Evolutionary conservation across 106 monocot species (phyloP), one percentile per base, ranked within the genome.

Genomic region (Chionographis japonica): DNA sequence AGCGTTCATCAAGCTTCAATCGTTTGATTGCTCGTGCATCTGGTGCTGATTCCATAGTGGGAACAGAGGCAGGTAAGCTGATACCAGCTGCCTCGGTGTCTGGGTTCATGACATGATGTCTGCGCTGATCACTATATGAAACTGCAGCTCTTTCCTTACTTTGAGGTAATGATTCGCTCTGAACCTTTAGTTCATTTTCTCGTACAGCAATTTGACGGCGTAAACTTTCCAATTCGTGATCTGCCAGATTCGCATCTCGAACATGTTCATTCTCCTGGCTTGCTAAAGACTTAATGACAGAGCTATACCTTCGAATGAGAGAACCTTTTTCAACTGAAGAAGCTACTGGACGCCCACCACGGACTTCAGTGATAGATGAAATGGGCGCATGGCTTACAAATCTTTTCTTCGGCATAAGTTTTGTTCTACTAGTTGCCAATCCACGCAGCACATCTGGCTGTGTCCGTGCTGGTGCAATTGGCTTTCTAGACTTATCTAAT

Each of bases 101-200:
- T 42, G 20, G 16, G 13, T 78, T 62, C 60, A 54, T 18, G 8
- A 19, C 12, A 18, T 60, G 56, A 68, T 65, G 16, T 39, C 52
- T 65, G 40, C 6, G 3, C 27, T 65, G 67, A 64, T 38, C 18
- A 39, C 37, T 37, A 74, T 16, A 4, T 38, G 62, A 62, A 40
- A 41, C 63, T 15, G 63, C 14, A 39, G 41, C 40, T 69, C 15
- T 50, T 52, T 54, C 73, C 53, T 66, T 64, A 65, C 17, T 79
- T 70, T 61, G 55, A 12, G 50, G 13, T 15, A 42, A 20, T 17
- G 73, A 63, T 60, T 58, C 80, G 12, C 69, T 68, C 39, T 71
- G 79, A 61, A 59, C 68, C 61, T 82, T 81, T 7, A 84, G 54
- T 67, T 67, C 65, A 68, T 75, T 88, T 66, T 88, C 91, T 63